Evolutionary conservation across 208 protist genomes (phyloP).

Genomic region (Acanthamoeba royreba): DNA sequence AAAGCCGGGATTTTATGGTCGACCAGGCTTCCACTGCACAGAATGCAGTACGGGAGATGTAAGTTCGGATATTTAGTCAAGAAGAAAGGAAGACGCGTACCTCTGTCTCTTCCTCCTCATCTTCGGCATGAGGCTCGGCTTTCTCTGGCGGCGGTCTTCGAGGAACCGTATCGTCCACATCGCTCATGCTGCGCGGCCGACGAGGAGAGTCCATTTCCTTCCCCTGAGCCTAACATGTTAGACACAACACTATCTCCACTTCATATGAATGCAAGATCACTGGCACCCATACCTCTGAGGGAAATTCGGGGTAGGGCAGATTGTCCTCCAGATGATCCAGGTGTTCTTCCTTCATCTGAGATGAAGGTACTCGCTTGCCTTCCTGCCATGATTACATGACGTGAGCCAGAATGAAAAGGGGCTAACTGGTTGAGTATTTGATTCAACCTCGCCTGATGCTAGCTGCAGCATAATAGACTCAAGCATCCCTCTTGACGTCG

Average conservation of each 20-base stretch:
- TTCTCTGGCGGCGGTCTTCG: neutral
- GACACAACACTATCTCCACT: neutral
- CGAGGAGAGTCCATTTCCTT: neutral
- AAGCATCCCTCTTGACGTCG: neutral
- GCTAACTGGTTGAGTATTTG: too few relatives aligned
- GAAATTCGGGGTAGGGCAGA: neutral
- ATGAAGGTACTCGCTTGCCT: neutral
- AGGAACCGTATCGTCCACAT: neutral
- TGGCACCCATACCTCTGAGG: neutral
- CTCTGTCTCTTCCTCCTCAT: neutral
- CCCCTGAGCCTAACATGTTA: neutral
- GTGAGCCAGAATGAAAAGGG: too few relatives aligned
- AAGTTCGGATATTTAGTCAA: too few relatives aligned
- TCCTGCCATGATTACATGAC: too few relatives aligned
- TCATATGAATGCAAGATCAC: too few relatives aligned
- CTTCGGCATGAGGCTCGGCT: neutral
- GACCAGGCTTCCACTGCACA: too few relatives aligned
- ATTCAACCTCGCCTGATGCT: neutral
- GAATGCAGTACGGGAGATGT: too few relatives aligned
- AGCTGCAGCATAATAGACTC: neutral
- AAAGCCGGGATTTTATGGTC: too few relatives aligned
- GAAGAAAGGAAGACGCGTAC: too few relatives aligned
- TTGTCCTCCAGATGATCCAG: neutral
- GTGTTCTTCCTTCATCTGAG: neutral
- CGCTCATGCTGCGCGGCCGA: neutral